Conservation (phyloP, 2,329 filamentous ascomycete genomes). For the Dactylellina haptotyla region DNA sequence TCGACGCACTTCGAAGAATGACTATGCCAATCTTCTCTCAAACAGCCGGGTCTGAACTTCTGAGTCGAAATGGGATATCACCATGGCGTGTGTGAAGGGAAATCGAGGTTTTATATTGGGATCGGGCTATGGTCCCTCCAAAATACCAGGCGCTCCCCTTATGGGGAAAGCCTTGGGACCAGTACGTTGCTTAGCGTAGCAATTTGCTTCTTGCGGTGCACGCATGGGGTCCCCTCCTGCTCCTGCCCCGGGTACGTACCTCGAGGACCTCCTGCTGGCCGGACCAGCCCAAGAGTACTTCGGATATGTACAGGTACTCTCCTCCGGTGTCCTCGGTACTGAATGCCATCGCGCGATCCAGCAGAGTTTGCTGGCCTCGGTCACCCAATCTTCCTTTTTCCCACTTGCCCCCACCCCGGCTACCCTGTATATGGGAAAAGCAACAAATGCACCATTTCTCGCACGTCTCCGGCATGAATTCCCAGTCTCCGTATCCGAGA, state of each 20-base stretch:
- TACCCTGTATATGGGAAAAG: conserved; percentile 49
- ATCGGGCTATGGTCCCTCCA: conserved; percentile 42
- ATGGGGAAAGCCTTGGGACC: conserved; percentile 22
- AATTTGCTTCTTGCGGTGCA: conserved; percentile 2
- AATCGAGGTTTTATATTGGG: conserved; percentile 49
- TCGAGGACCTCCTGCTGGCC: conserved; percentile 20
- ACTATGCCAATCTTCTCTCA: conserved; percentile 30
- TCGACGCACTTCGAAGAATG: conserved; percentile 7
- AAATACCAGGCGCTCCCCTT: conserved; percentile 29
- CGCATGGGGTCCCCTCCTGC: conserved; percentile 8
- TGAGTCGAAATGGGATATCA: not conserved
- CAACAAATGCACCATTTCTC: conserved; percentile 53
- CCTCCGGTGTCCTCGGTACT: conserved; percentile 14
- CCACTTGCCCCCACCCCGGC: conserved; percentile 42
- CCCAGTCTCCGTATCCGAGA: conserved; percentile 54
- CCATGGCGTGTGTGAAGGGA: not conserved
- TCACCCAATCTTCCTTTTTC: conserved; percentile 8
- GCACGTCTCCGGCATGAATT: conserved; percentile 52
- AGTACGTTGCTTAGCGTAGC: conserved; percentile 19
- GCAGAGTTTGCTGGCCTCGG: too few relatives aligned
- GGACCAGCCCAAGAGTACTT: conserved; percentile 1
- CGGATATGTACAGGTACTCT: too few relatives aligned
- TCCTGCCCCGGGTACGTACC: conserved; percentile 9
- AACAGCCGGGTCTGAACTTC: conserved; percentile 19
- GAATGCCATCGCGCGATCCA: too few relatives aligned